Evolutionary conservation across 2,329 filamentous ascomycete genomes (phyloP).

Genomic region (Trichothecium roseum): DNA sequence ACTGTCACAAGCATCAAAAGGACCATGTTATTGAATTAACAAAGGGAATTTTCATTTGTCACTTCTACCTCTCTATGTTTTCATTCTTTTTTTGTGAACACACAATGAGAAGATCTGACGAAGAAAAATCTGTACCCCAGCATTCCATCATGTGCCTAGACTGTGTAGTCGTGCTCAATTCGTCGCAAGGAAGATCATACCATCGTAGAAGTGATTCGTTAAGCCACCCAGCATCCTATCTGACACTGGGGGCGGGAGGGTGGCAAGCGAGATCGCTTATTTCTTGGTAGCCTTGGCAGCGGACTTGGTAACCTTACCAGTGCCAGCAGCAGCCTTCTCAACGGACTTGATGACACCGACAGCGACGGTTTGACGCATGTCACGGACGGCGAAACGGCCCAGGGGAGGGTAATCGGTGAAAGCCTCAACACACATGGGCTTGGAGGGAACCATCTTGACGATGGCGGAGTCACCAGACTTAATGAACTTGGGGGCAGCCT

Average conservation of each 20-base stretch:
- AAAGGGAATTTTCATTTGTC: constrained; percentile 7
- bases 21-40: not conserved
- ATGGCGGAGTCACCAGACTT: constrained; percentile 99
- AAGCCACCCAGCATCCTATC: constrained; percentile 6
- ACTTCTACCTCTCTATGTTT: constrained; percentile 32
- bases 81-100: constrained; percentile 37
- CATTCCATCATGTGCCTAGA: constrained; percentile 33
- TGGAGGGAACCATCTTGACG: constrained; percentile 99
- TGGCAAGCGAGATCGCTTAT: constrained; percentile 36
- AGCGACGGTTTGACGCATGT: constrained; percentile 86
- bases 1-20: too few relatives aligned
- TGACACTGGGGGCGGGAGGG: constrained; percentile 13
- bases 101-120: constrained; percentile 31
- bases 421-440: constrained; percentile 99
- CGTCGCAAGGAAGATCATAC: constrained; percentile 30
- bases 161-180: constrained; percentile 29
- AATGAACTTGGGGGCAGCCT: constrained; percentile 95
- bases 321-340: constrained; percentile 47
- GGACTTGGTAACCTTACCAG: constrained; percentile 62
- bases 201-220: constrained; percentile 35
- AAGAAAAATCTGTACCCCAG: constrained; percentile 14
- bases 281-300: constrained; percentile 68
- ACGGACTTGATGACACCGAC: constrained; percentile 93
- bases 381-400: constrained; percentile 99
- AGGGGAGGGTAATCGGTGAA: constrained; percentile 99